Conservation (phyloP, 2,329 filamentous ascomycete genomes). For the Fonsecaea erecta region DNA sequence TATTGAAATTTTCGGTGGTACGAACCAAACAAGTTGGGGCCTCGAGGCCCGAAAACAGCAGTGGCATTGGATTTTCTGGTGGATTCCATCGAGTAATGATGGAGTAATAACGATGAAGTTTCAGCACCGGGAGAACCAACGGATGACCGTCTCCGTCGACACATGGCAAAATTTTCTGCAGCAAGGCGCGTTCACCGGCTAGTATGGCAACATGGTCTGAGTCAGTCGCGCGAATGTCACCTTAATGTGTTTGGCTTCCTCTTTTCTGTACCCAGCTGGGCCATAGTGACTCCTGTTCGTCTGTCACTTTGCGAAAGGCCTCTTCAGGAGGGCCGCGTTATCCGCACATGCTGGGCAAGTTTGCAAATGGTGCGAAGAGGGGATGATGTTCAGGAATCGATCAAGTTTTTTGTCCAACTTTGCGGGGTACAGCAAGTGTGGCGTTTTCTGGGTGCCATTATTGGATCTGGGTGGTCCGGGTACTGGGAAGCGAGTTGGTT, state of each 20-base stretch:
- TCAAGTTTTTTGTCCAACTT: constrained; percentile 11
- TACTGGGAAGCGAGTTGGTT: constrained; percentile 1
- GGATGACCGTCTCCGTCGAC: constrained; percentile 4
- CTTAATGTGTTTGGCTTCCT: neutral
- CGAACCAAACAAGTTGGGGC: constrained; percentile 3
- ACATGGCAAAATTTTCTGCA: constrained; percentile 29
- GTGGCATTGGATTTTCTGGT: constrained; percentile 14
- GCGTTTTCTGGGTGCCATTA: constrained; percentile 12
- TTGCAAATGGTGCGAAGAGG: neutral
- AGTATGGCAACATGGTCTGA: constrained; percentile 24
- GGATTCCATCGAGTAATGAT: constrained; percentile 33
- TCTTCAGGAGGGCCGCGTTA: neutral
- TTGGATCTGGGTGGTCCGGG: constrained; percentile 16
- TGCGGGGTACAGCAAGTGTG: constrained; percentile 32
- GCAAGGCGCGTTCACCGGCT: neutral
- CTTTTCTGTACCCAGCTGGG: constrained; percentile 1
- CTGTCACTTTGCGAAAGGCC: neutral
- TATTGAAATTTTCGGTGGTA: constrained; percentile 14
- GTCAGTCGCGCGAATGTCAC: constrained; percentile 26
- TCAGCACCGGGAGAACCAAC: constrained; percentile 14
- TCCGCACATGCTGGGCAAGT: neutral
- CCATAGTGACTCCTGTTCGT: neutral
- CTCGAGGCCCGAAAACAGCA: neutral
- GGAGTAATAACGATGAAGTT: constrained; percentile 25
- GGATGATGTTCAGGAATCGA: neutral